phyloP scores from a whole-genome alignment of 1,284 basidiomycete species.

The Volvariella surrecta region DNA sequence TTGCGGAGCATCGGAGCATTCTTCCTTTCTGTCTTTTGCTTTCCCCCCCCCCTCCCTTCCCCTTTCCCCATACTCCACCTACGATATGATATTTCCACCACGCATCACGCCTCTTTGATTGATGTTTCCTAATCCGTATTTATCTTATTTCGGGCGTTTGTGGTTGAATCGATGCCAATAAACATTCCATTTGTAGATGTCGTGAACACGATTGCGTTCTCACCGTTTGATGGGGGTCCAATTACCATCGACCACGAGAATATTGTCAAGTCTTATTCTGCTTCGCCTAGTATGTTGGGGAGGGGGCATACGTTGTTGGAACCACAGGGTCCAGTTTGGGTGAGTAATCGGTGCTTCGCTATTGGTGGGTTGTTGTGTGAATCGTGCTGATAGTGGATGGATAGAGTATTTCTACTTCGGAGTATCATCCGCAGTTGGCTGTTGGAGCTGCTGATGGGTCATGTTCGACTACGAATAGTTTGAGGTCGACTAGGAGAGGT shows the following conservation, averaged over 20 bases:
- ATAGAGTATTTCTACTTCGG: conserved; percentile 67
- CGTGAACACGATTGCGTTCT: conserved; percentile 57
- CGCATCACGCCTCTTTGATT: too few species aligned
- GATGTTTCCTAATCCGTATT: too few species aligned
- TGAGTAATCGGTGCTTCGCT: conserved; percentile 24
- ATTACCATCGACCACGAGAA: conserved; percentile 75
- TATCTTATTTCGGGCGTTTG: too few species aligned
- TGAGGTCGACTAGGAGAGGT: conserved; percentile 60
- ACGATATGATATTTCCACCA: too few species aligned
- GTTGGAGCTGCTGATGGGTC: conserved; percentile 78
- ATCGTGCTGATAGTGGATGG: too few species aligned
- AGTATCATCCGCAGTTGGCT: conserved; percentile 82
- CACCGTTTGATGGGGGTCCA: conserved; percentile 54
- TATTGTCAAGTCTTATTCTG: conserved; percentile 62
- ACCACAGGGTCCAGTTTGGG: conserved; percentile 75
- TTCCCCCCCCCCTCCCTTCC: too few species aligned
- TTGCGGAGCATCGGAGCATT: too few species aligned
- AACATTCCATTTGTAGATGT: conserved; percentile 57
- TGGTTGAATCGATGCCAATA: not conserved
- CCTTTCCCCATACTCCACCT: too few species aligned
- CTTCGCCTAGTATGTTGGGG: conserved; percentile 65
- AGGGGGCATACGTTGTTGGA: conserved; percentile 66
- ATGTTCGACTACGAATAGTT: conserved; percentile 61
- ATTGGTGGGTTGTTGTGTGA: not conserved
- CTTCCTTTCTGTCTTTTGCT: too few species aligned